These are phyloP conservation scores for Cryomyces minteri DNA, from an alignment of 495 filamentous ascomycete species.

Conservation along the genomic window DNA sequence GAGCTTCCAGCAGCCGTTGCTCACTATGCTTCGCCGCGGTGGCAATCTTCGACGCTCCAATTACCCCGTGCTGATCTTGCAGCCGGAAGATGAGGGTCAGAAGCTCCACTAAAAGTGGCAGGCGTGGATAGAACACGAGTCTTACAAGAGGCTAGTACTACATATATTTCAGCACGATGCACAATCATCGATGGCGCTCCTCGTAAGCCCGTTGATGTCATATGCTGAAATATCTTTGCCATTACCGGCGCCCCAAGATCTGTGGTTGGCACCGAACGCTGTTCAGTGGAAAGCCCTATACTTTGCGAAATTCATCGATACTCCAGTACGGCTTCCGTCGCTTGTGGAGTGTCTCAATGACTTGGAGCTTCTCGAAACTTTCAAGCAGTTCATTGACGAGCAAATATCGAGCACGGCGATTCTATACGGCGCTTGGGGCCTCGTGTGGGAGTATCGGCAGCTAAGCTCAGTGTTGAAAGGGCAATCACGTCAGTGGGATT, in stretches of 20 bases:
- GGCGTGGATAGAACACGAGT: constrained; percentile 27
- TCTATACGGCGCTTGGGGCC: constrained; percentile 36
- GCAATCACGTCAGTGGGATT: constrained; percentile 25
- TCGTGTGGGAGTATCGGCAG: constrained; percentile 42
- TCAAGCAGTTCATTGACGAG: constrained; percentile 28
- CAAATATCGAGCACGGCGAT: constrained; percentile 31
- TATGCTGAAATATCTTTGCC: constrained; percentile 45
- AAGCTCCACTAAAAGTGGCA: constrained; percentile 38
- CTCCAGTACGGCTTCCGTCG: constrained; percentile 24
- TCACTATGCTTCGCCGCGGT: constrained; percentile 25
- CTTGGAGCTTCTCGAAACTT: constrained; percentile 23
- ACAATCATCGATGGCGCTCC: constrained; percentile 37
- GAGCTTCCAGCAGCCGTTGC: constrained; percentile 31
- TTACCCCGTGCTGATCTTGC: constrained; percentile 26
- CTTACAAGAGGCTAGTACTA: constrained; percentile 29
- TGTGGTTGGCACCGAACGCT: constrained; percentile 39
- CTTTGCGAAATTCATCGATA: constrained; percentile 12
- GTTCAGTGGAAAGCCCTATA: constrained; percentile 37
- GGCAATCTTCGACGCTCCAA: constrained; percentile 26
- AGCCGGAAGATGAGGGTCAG: constrained; percentile 26
- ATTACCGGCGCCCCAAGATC: constrained; percentile 29
- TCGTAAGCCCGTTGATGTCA: constrained; percentile 37
- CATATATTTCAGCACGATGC: constrained; percentile 38
- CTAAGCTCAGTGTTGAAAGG: constrained; percentile 25
- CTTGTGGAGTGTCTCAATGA: constrained; percentile 32